These are phyloP conservation scores for Cryphonectria naterciae DNA, from an alignment of 2,329 filamentous ascomycete genomes.

Conservation along the genomic window DNA sequence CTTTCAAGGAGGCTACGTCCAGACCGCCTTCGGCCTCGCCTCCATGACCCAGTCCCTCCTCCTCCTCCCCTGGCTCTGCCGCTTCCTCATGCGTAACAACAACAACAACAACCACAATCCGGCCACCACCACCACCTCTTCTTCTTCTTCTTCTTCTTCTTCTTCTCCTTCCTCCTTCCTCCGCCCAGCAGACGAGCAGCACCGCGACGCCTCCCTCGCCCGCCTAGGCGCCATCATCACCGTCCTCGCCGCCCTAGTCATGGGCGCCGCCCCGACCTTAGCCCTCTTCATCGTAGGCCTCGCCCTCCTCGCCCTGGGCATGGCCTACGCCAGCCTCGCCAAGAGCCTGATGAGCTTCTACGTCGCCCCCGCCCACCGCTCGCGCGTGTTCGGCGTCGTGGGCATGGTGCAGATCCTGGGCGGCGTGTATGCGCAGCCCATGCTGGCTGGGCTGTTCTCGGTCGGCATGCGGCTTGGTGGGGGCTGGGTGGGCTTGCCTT, in stretches of 20 bases:
- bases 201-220: slow-evolving; percentile 36
- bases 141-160: no score
- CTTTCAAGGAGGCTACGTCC: slow-evolving; percentile 39
- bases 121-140: slow-evolving; percentile 22
- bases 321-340: slow-evolving; percentile 35
- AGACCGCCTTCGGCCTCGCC: slow-evolving; percentile 36
- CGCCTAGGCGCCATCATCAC: slow-evolving; percentile 35
- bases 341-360: slow-evolving; percentile 39
- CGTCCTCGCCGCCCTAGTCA: slow-evolving; percentile 33
- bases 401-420: slow-evolving; percentile 38
- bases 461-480: slow-evolving; percentile 33
- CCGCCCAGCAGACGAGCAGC: slow-evolving; percentile 32
- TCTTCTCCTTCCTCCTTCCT: background rate
- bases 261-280: slow-evolving; percentile 35
- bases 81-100: slow-evolving; percentile 29
- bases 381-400: slow-evolving; percentile 39
- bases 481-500: slow-evolving; percentile 15
- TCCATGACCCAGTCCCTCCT: slow-evolving; percentile 36
- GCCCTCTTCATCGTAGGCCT: slow-evolving; percentile 36
- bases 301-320: slow-evolving; percentile 36
- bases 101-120: slow-evolving; percentile 15
- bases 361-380: slow-evolving; percentile 37
- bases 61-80: slow-evolving; percentile 36
- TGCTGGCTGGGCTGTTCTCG: slow-evolving; percentile 39
- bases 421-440: slow-evolving; percentile 35